These are phyloP conservation scores for Alloteropsis semialata DNA, from an alignment of 176 grass and related monocot species.

Conservation along the genomic window DNA sequence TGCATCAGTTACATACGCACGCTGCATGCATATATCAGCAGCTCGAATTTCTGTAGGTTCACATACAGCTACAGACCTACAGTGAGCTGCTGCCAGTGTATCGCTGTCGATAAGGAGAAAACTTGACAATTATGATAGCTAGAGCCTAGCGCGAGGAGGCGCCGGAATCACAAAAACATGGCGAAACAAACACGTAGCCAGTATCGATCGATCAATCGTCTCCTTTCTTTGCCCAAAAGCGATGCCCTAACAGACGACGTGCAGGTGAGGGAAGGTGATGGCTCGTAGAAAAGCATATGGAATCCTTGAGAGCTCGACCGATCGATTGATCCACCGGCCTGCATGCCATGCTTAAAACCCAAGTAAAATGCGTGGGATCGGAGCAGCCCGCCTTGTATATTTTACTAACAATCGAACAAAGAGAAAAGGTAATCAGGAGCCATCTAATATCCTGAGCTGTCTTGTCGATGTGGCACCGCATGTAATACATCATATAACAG, in stretches of 20 bases:
- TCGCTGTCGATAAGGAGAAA: not conserved
- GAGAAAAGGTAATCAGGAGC: not conserved
- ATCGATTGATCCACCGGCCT: not conserved
- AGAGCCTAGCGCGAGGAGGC: not conserved
- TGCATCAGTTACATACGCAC: too few species aligned
- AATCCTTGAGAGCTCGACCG: slow-evolving; percentile 22
- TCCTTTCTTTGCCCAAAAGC: slow-evolving; percentile 36
- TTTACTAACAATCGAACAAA: not conserved
- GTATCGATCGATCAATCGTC: not conserved
- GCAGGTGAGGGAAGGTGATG: slow-evolving; percentile 22
- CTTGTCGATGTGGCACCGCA: slow-evolving; percentile 19
- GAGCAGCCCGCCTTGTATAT: not conserved
- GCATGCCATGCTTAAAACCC: slow-evolving; percentile 41
- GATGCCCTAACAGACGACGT: slow-evolving; percentile 40
- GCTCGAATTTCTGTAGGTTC: not conserved
- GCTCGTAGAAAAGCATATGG: slow-evolving; percentile 26
- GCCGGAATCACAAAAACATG: not conserved
- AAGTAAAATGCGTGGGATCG: slow-evolving; percentile 26
- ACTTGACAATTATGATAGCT: not conserved
- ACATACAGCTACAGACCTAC: not conserved
- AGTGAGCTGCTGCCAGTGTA: not conserved
- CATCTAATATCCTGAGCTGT: not conserved
- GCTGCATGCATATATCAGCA: not conserved
- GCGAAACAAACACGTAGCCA: slow-evolving; percentile 23
- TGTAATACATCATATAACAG: too few species aligned